Evolutionary conservation across 2,329 filamentous ascomycete species (phyloP).

Genomic region (Sclerotinia spermophila): DNA sequence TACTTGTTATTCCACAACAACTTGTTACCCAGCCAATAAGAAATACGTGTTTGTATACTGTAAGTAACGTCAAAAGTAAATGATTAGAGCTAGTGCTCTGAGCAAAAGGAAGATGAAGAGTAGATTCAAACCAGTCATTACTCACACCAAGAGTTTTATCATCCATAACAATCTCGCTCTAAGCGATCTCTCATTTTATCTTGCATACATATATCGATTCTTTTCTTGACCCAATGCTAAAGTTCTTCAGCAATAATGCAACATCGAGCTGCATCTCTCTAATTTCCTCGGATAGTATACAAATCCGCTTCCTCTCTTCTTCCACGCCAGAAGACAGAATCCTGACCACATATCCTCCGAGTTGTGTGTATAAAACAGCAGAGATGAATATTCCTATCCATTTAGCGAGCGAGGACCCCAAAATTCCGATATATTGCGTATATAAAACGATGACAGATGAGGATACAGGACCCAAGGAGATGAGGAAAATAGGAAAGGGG

Average conservation of each 20-base stretch:
- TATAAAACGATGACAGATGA: neutral
- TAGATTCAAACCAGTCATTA: too few species aligned
- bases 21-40: neutral
- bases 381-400: neutral
- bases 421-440: neutral
- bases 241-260: neutral
- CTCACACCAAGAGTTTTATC: neutral
- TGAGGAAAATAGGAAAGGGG: too few species aligned
- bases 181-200: neutral
- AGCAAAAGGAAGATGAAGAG: too few species aligned
- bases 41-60: neutral
- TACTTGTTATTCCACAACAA: neutral
- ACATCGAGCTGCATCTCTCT: neutral
- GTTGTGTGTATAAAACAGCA: neutral
- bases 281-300: neutral
- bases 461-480: neutral
- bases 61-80: neutral
- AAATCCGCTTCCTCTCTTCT: neutral
- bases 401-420: neutral
- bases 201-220: fast-evolving
- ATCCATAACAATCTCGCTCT: neutral
- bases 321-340: neutral
- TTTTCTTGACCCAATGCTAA: neutral
- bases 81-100: neutral
- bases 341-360: fast-evolving